Conservation (phyloP, 2,329 filamentous ascomycete genomes). For the Fusarium sp. region DNA sequence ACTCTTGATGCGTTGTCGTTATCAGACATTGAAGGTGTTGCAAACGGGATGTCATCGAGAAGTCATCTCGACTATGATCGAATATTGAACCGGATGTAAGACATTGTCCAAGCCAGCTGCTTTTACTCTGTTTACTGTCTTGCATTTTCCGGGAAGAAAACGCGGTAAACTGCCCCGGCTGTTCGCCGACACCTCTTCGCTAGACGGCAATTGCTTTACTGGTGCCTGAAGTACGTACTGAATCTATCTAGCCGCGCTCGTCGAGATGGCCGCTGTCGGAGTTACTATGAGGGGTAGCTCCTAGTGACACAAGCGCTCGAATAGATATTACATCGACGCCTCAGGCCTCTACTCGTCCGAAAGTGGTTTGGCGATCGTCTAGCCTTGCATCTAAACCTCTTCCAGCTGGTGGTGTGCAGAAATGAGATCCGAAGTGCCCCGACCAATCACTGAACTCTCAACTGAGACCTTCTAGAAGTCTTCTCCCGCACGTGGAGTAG, state of each 20-base stretch:
- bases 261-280: conserved; percentile 17
- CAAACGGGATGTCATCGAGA: conserved; percentile 1
- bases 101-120: background rate
- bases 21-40: background rate
- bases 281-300: background rate
- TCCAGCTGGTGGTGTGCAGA: conserved; percentile 20
- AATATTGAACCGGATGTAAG: conserved; percentile 13
- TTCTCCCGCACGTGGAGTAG: conserved; percentile 41
- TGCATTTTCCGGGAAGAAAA: background rate
- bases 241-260: conserved; percentile 11
- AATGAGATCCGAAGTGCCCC: background rate
- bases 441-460: conserved; percentile 17
- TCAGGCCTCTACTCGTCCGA: background rate
- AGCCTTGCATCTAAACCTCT: background rate
- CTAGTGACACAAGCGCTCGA: background rate
- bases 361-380: background rate
- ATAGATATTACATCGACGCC: background rate
- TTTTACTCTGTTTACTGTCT: background rate
- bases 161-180: background rate
- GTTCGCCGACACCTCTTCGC: background rate
- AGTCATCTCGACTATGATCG: conserved; percentile 16
- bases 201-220: background rate
- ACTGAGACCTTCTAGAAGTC: conserved; percentile 40
- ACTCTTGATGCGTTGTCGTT: conserved; percentile 8
- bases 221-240: background rate